Evolutionary conservation across 73 alveolate genomes (phyloP).

Genomic region (Paramecium pentaurelia): DNA sequence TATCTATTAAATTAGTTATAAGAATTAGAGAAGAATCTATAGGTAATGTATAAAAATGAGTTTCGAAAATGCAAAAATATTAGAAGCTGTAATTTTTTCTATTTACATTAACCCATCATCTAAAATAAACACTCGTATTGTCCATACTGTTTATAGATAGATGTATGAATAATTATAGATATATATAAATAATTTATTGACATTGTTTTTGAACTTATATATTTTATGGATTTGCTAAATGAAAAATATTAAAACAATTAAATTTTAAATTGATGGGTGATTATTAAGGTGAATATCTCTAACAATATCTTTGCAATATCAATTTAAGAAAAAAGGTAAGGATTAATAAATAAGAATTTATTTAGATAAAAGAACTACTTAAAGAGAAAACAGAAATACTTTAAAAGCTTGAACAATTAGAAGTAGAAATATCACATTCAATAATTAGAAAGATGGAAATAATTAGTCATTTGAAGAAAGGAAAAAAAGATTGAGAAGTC

Average conservation of each 20-base stretch:
- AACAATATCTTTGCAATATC: not conserved
- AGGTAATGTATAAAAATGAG: not conserved
- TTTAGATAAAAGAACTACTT: not conserved
- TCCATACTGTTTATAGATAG: not conserved
- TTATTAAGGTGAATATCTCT: not conserved
- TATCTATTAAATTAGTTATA: not conserved
- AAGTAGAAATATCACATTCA: not conserved
- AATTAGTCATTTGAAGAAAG: slow-evolving; percentile 28
- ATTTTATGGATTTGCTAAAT: not conserved
- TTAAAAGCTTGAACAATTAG: not conserved
- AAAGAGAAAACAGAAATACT: not conserved
- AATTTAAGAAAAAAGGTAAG: not conserved
- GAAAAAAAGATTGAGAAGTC: slow-evolving; percentile 29
- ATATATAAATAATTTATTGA: not conserved
- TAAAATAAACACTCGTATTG: not conserved
- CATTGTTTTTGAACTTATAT: not conserved
- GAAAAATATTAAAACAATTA: not conserved
- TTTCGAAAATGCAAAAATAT: not conserved
- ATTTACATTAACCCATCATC: not conserved
- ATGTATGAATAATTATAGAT: not conserved
- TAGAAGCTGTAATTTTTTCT: not conserved
- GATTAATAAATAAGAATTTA: not conserved
- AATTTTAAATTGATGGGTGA: not conserved
- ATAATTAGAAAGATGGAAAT: not conserved
- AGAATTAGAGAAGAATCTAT: not conserved